Base-by-base conservation (phyloP, 306 rosid species). In the Pueraria montana region DNA sequence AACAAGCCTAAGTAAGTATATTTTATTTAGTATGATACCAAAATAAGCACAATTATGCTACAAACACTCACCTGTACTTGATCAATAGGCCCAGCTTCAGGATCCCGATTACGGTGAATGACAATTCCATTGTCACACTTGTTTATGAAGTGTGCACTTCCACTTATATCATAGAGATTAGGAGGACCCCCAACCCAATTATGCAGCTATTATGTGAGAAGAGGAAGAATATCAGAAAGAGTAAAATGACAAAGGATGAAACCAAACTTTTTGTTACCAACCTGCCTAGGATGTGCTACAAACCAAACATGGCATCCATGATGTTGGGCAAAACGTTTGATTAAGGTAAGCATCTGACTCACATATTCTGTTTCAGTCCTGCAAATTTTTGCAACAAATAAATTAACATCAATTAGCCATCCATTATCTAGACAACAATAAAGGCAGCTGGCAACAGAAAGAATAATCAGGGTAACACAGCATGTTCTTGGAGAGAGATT, bases 261-360 rank as follows among this genome's bases (percentile, higher is more conserved):
- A 67, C 26, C 21, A 48, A 2, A 53, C 68, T 53, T 34, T 52
- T 34, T 38, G 67, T 4, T 65, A 72, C 88, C 48, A 81, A 96
- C 99, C 99, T 96, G 99, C 74, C 90, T 85, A 49, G 97, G 99
- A 87, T 96, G 99, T 70, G 98, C 99, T 32, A 96, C 99, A 83
- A 96, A 96, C 99, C 97, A 96, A 84, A 96, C 99, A 89, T 92
- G 99, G 86, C 99, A 92, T 63, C 94, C 88, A 53, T 92, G 97
- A 91, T 92, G 93, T 59, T 93, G 99, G 63, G 99, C 98, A 83
- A 96, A 96, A 86, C 99, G 88, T 83, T 93, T 96, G 78, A 96
- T 81, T 85, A 87, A 83, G 61, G 99, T 91, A 79, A 96, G 98
- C 97, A 96, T 96, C 87, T 93, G 92, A 79, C 99, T 96, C 36